phyloP scores from a whole-genome alignment of 1,139 yeast species.

The Yamadazyma sp. region DNA sequence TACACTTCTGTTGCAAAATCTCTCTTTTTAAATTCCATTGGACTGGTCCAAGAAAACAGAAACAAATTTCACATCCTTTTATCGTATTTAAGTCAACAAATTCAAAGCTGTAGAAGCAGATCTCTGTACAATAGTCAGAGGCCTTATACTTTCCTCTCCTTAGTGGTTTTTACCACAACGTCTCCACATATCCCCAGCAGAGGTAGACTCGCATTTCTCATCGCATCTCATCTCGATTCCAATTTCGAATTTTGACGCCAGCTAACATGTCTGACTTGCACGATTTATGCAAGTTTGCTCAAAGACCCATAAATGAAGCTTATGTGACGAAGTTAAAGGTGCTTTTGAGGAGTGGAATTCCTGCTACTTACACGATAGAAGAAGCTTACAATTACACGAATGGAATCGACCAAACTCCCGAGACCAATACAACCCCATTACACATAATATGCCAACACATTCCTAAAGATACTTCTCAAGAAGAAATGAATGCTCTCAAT shows the following conservation, averaged over 20 bases:
- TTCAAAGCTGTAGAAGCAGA: too few relatives aligned
- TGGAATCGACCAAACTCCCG: constrained; percentile 37
- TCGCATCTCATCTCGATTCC: constrained; percentile 5
- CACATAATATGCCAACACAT: constrained; percentile 61
- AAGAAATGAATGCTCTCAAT: constrained; percentile 48
- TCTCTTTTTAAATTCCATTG: too few relatives aligned
- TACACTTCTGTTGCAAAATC: too few relatives aligned
- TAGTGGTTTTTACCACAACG: too few relatives aligned
- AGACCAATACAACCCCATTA: constrained; percentile 73
- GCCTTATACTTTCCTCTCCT: too few relatives aligned
- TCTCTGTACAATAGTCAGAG: too few relatives aligned
- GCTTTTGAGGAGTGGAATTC: constrained; percentile 62
- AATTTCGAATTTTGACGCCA: background rate
- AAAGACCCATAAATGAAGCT: constrained; percentile 53
- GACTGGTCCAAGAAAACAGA: too few relatives aligned
- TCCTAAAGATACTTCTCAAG: constrained; percentile 43
- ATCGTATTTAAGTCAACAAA: too few relatives aligned
- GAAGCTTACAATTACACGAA: constrained; percentile 63
- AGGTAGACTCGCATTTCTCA: too few relatives aligned
- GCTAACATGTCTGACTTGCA: constrained; percentile 50
- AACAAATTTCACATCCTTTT: too few relatives aligned
- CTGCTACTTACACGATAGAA: constrained; percentile 80
- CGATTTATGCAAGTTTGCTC: constrained; percentile 57
- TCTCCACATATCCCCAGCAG: too few relatives aligned
- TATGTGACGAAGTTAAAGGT: constrained; percentile 46